Percentiles rank a stretch among this genome's conserved stretches.
phyloP scores from a whole-genome alignment of 2,329 filamentous ascomycete species.

The Pseudogymnoascus sp. region DNA sequence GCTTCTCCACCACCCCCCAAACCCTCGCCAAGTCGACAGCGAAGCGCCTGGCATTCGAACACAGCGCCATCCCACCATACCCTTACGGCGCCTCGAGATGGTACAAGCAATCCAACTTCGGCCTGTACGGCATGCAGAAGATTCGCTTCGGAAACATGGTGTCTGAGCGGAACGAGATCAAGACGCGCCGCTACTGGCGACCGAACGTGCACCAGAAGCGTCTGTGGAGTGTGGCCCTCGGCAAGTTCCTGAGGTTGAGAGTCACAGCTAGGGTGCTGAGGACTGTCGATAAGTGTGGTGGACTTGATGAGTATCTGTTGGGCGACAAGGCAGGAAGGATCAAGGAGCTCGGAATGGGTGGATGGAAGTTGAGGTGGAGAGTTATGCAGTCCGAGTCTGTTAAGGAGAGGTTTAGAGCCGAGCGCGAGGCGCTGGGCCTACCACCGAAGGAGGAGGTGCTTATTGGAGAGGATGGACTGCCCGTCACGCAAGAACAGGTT shows the following conservation, averaged over 20 bases:
- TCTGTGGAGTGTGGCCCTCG: conserved; percentile 56
- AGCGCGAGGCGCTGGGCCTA: conserved; percentile 60
- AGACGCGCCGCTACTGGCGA: conserved; percentile 64
- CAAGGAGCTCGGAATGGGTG: conserved; percentile 78
- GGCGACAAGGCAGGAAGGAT: conserved; percentile 70
- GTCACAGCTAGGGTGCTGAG: conserved; percentile 62
- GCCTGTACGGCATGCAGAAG: conserved; percentile 60
- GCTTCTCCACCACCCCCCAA: conserved; percentile 25
- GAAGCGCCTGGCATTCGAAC: conserved; percentile 26
- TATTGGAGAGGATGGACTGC: conserved; percentile 30
- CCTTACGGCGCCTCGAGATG: conserved; percentile 61
- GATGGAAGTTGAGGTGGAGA: conserved; percentile 84
- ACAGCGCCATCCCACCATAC: conserved; percentile 47
- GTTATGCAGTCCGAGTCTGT: conserved; percentile 72
- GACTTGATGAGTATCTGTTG: conserved; percentile 84
- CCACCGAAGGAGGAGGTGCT: conserved; percentile 37
- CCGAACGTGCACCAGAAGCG: conserved; percentile 59
- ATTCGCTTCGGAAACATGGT: conserved; percentile 77
- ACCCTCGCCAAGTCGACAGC: conserved; percentile 29
- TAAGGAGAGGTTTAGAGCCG: conserved; percentile 53
- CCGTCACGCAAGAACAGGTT: conserved; percentile 26
- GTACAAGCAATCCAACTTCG: conserved; percentile 74
- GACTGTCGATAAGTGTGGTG: conserved; percentile 76
- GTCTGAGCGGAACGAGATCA: conserved; percentile 56
- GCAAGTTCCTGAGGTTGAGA: conserved; percentile 55